These are phyloP conservation scores for Colletotrichum spaethianum DNA, from an alignment of 2,329 filamentous ascomycete genomes.

Conservation along the genomic window DNA sequence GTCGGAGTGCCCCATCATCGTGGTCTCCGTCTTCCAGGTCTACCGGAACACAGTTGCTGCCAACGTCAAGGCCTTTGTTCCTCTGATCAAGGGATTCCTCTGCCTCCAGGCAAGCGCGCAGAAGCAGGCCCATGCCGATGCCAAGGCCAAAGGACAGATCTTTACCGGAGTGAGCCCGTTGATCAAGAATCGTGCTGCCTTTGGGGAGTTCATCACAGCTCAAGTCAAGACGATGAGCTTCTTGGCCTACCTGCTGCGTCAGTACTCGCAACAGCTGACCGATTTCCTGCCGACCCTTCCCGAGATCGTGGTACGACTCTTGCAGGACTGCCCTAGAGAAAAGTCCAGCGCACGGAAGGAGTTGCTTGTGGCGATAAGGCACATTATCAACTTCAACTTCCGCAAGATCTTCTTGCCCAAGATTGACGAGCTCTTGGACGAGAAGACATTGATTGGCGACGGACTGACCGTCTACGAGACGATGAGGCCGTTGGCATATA, in stretches of 20 bases:
- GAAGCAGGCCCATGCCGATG: conserved; percentile 90
- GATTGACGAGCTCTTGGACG: conserved; percentile 95
- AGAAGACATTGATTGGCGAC: conserved; percentile 94
- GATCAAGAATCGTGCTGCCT: conserved; percentile 93
- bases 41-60: conserved; percentile 84
- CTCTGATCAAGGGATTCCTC: conserved; percentile 91
- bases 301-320: conserved; percentile 88
- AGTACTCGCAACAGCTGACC: conserved; percentile 87
- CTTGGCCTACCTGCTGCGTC: conserved; percentile 89
- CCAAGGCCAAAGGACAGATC: conserved; percentile 81
- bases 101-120: conserved; percentile 93
- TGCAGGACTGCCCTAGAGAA: conserved; percentile 95
- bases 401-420: conserved; percentile 93
- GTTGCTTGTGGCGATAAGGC: conserved; percentile 93
- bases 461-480: conserved; percentile 97
- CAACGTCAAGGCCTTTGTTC: conserved; percentile 94
- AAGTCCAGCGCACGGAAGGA: conserved; percentile 96
- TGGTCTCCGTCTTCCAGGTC: conserved; percentile 97
- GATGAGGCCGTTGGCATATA: conserved; percentile 95
- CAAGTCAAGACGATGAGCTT: conserved; percentile 99
- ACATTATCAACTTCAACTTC: conserved; percentile 99
- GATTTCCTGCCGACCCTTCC: conserved; percentile 92
- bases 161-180: conserved; percentile 95
- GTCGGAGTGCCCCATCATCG: conserved; percentile 97
- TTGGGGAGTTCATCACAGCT: conserved; percentile 97